These are phyloP conservation scores for Nicotiana otophora DNA, from an alignment of 257 asterid species.

Conservation along the genomic window DNA sequence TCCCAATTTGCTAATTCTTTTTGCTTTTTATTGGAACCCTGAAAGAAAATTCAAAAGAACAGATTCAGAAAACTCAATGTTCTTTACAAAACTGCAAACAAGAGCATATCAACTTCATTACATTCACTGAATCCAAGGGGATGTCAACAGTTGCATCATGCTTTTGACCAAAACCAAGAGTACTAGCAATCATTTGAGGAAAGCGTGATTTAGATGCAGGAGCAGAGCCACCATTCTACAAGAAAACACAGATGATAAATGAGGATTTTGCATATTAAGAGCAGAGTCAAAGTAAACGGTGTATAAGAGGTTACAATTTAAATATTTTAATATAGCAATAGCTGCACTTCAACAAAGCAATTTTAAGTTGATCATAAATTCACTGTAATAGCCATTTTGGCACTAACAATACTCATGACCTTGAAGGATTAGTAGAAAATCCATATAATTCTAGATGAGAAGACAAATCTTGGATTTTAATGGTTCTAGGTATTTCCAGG, in stretches of 20 bases:
- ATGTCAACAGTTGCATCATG: slow-evolving; percentile 93
- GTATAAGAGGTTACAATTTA: not conserved
- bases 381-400: not conserved
- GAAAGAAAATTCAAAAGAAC: slow-evolving; percentile 24
- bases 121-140: slow-evolving; percentile 79
- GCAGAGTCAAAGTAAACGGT: not conserved
- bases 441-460: not conserved
- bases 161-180: slow-evolving; percentile 92
- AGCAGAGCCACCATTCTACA: slow-evolving; percentile 63
- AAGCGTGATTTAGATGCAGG: slow-evolving; percentile 70
- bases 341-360: not conserved
- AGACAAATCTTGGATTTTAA: not conserved
- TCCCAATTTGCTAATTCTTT: slow-evolving; percentile 84
- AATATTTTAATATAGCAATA: not conserved
- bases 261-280: slow-evolving; percentile 6
- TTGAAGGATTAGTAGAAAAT: not conserved
- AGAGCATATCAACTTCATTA: slow-evolving; percentile 25
- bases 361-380: not conserved
- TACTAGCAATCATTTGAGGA: slow-evolving; percentile 70
- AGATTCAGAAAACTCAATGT: not conserved
- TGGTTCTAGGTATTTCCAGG: not conserved
- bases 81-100: slow-evolving; percentile 10
- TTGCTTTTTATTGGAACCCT: slow-evolving; percentile 73
- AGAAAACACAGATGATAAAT: slow-evolving; percentile 5
- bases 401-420: not conserved